phyloP scores from a whole-genome alignment of 805 yeast genomes.

The Kluyveromyces aestuarii region DNA sequence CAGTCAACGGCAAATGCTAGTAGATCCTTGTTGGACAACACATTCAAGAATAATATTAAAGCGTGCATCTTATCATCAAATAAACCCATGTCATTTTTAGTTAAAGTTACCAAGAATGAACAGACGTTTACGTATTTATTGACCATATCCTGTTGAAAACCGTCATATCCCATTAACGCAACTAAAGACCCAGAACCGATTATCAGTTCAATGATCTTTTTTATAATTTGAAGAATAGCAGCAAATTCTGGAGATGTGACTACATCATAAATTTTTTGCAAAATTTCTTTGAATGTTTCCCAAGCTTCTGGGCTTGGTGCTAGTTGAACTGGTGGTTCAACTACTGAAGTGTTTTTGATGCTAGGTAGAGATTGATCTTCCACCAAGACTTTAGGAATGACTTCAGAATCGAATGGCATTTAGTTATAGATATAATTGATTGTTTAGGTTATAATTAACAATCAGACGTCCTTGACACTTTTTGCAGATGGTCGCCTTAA shows the following conservation, averaged over 20 bases:
- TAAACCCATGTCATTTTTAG: not conserved
- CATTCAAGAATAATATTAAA: not conserved
- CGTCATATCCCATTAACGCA: constrained; percentile 1
- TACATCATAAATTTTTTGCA: not conserved
- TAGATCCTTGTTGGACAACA: not conserved
- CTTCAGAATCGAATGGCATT: not conserved
- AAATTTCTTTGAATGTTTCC: not conserved
- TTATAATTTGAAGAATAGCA: not conserved
- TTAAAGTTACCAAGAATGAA: constrained; percentile 1
- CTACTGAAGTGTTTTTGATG: not conserved
- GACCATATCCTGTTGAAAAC: constrained; percentile 1
- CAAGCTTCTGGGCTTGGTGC: not conserved
- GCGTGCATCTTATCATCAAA: not conserved
- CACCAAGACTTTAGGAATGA: not conserved
- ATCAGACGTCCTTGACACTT: not conserved
- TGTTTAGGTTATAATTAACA: too few relatives aligned
- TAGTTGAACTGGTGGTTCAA: not conserved
- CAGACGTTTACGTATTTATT: not conserved
- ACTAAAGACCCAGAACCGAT: constrained; percentile 1
- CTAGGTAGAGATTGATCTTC: not conserved
- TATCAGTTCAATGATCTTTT: constrained; percentile 1
- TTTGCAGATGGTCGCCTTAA: not conserved
- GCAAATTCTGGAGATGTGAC: constrained; percentile 2
- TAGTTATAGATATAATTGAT: not conserved
- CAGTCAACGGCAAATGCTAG: not conserved